These are phyloP conservation scores for Phylloporus arenicola DNA, from an alignment of 768 basidiomycete genomes.

Conservation along the genomic window DNA sequence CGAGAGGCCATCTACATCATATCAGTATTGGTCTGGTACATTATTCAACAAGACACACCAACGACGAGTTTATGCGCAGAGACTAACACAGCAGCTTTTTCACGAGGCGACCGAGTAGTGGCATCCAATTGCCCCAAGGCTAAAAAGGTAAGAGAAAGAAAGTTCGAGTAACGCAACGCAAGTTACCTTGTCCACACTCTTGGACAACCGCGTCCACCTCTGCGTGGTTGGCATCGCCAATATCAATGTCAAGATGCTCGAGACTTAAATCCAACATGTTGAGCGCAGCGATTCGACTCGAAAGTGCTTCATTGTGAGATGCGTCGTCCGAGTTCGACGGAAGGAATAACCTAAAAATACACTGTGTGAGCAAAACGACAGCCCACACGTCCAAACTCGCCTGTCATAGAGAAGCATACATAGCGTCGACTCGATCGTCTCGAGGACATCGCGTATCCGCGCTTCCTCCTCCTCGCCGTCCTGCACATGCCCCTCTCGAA, in stretches of 20 bases:
- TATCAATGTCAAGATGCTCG: slow-evolving; percentile 84
- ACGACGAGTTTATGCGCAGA: slow-evolving; percentile 82
- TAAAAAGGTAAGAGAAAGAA: slow-evolving; percentile 29
- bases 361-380: neutral
- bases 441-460: slow-evolving; percentile 56
- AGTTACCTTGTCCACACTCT: slow-evolving; percentile 73
- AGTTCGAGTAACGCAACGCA: neutral
- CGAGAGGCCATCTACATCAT: slow-evolving; percentile 62
- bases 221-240: slow-evolving; percentile 44
- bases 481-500: slow-evolving; percentile 31
- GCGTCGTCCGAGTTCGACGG: slow-evolving; percentile 71
- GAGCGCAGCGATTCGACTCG: slow-evolving; percentile 84
- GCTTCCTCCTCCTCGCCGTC: slow-evolving; percentile 36
- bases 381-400: slow-evolving; percentile 31
- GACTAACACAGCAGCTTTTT: slow-evolving; percentile 79
- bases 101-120: slow-evolving; percentile 53
- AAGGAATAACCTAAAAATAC: slow-evolving; percentile 59
- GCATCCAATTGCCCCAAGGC: slow-evolving; percentile 50
- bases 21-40: slow-evolving; percentile 1
- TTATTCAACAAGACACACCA: slow-evolving; percentile 38
- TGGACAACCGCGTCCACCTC: slow-evolving; percentile 60
- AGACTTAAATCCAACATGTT: slow-evolving; percentile 86
- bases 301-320: slow-evolving; percentile 85
- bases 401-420: slow-evolving; percentile 80
- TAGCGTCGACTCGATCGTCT: slow-evolving; percentile 66